Conservation (phyloP, 2,329 filamentous ascomycete genomes). For the Neonectria neomacrospora region DNA sequence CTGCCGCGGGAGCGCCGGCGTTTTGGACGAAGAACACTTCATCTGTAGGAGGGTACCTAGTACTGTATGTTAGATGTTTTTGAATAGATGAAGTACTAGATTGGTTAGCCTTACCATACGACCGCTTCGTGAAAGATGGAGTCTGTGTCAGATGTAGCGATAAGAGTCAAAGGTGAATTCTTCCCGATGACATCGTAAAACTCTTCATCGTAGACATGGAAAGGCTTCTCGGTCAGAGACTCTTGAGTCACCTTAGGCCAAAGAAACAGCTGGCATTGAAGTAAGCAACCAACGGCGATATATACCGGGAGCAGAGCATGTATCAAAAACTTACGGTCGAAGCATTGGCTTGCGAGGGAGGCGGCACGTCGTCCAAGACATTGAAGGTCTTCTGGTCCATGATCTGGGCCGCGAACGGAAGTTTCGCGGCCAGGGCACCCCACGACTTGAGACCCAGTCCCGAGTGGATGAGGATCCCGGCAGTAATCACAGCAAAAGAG, state of each 20-base stretch:
- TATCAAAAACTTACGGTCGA: conserved; percentile 26
- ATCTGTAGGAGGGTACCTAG: conserved; percentile 55
- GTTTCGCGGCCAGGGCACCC: conserved; percentile 58
- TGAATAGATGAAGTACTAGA: not conserved
- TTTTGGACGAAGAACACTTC: conserved; percentile 67
- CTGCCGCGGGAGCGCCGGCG: conserved; percentile 58
- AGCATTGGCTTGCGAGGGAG: conserved; percentile 30
- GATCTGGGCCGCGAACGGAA: conserved; percentile 36
- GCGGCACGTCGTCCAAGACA: conserved; percentile 33
- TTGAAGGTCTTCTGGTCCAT: conserved; percentile 41
- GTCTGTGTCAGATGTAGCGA: conserved; percentile 56
- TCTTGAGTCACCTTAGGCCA: conserved; percentile 41
- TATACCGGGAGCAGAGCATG: fast-evolving
- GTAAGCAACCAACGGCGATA: not conserved
- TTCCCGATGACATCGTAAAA: conserved; percentile 62
- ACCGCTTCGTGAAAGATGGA: conserved; percentile 67
- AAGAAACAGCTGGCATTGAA: conserved; percentile 23
- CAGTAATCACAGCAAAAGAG: conserved; percentile 30
- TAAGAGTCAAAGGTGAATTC: conserved; percentile 60
- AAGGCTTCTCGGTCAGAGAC: conserved; percentile 36
- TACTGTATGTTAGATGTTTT: not conserved
- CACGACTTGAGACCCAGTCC: conserved; percentile 19
- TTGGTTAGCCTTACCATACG: conserved; percentile 52
- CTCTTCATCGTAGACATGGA: conserved; percentile 57
- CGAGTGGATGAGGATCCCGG: conserved; percentile 29